Evolutionary conservation across 208 protist genomes (phyloP).

Genomic region (Lotmaria passim): DNA sequence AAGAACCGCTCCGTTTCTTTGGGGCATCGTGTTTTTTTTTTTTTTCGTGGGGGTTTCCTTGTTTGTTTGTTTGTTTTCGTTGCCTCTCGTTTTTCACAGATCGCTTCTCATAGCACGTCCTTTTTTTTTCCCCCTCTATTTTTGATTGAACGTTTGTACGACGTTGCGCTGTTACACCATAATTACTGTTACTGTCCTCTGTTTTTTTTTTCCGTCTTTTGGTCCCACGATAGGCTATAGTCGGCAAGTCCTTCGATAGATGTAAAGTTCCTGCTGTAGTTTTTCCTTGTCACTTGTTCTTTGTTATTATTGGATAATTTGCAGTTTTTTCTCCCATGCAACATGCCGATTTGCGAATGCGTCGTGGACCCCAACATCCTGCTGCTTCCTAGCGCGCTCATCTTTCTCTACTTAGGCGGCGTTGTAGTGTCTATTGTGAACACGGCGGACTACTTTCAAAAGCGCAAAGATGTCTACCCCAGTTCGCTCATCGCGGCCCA

Average conservation of each 20-base stretch:
- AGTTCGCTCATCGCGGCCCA: constrained; percentile 40
- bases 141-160: no score
- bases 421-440: constrained; percentile 50
- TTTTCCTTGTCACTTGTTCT: not conserved
- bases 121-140: no score
- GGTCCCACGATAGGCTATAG: no score
- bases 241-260: not conserved
- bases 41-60: no score
- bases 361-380: constrained; percentile 28
- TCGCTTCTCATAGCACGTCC: no score
- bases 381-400: constrained; percentile 43
- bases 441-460: constrained; percentile 51
- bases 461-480: constrained; percentile 30
- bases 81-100: no score
- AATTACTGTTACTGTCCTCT: constrained; percentile 5
- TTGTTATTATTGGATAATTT: not conserved
- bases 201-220: constrained; percentile 10
- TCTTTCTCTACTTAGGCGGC: constrained; percentile 49
- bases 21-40: no score
- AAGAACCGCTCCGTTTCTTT: no score
- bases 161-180: not conserved
- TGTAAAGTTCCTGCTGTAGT: not conserved
- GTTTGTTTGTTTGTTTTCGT: no score
- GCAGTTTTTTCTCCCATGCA: not conserved
- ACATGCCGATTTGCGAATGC: constrained; percentile 23